Evolutionary conservation across 768 basidiomycete genomes (phyloP), one percentile per base, ranked within the genome.

Genomic region (Pulveroboletus sp.): DNA sequence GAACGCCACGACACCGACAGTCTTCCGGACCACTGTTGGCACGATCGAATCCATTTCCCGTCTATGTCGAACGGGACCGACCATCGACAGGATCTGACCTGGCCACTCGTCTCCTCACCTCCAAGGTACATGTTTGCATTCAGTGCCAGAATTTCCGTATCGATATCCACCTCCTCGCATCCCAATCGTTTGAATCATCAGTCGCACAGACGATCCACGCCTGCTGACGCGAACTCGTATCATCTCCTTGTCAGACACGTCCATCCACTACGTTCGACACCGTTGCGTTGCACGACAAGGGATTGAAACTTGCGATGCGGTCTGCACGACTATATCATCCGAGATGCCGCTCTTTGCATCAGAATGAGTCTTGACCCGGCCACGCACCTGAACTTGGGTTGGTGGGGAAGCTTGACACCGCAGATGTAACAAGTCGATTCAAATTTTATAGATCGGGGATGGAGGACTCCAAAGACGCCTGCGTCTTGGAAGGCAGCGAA

Each of bases 401-500:
- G n/a, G n/a, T n/a, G 91, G 23, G 91, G 92, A 6, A 89, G 87
- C 48, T 94, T 89, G 61, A 93, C 76, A 16, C 86, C 86, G 1
- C 61, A 69, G 3, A 95, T 94, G 93, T 76, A 74, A 36, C 92
- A 95, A 63, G 78, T 92, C 7, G 82, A 87, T 23, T 63, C 58
- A 0, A 70, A 67, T 0, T 73, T 93, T 13, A 65, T 93, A 11
- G 59, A 65, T 23, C 72, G 87, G 3, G 82, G 84, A 0, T 71
- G 65, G 42, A 61, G 0, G 92, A 95, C 64, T 90, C 87, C 1
- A 66, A 73, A 38, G 71, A 75, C 3, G 89, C 86, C 3, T 92
- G 89, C 59, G 53, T 72, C n/a, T 63, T 69, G 0, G 93, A 94
- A 63, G 89, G 91, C 0, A 92, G 93, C 0, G 93, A 95, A 58